Conservation (phyloP, 140 eudicot species). For the Senecio squalidus region DNA sequence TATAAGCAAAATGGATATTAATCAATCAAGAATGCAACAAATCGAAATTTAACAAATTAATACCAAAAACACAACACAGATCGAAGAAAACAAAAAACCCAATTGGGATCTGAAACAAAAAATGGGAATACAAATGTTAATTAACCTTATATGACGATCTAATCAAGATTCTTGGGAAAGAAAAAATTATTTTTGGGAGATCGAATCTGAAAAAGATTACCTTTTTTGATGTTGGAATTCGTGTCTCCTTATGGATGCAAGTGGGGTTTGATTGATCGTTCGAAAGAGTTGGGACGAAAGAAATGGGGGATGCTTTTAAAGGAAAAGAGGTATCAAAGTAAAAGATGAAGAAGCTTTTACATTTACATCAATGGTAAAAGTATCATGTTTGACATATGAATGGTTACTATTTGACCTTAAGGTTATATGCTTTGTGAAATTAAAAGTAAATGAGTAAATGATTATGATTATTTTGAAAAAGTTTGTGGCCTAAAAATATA, state of each 20-base stretch:
- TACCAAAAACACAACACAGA: not conserved
- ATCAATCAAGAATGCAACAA: not conserved
- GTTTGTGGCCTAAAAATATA: too few relatives aligned
- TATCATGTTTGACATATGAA: too few relatives aligned
- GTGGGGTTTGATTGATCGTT: not conserved
- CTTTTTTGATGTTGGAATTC: constrained; percentile 24
- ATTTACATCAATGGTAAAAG: too few relatives aligned
- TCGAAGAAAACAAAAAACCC: constrained; percentile 1
- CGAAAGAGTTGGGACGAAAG: not conserved
- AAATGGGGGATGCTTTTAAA: not conserved
- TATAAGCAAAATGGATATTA: not conserved
- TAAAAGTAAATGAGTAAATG: too few relatives aligned
- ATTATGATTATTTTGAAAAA: too few relatives aligned
- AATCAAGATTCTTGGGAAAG: not conserved
- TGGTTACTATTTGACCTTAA: too few relatives aligned
- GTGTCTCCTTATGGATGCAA: constrained; percentile 23
- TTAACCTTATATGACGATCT: not conserved
- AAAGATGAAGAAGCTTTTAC: too few relatives aligned
- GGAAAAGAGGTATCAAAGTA: constrained; percentile 1
- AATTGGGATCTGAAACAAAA: constrained; percentile 20
- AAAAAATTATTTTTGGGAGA: constrained; percentile 17
- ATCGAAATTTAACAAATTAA: not conserved
- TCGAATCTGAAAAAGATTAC: constrained; percentile 19
- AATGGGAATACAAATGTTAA: not conserved
- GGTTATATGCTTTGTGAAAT: too few relatives aligned